phyloP scores from a whole-genome alignment of 2,329 filamentous ascomycete genomes.

The Aureobasidium musti region DNA sequence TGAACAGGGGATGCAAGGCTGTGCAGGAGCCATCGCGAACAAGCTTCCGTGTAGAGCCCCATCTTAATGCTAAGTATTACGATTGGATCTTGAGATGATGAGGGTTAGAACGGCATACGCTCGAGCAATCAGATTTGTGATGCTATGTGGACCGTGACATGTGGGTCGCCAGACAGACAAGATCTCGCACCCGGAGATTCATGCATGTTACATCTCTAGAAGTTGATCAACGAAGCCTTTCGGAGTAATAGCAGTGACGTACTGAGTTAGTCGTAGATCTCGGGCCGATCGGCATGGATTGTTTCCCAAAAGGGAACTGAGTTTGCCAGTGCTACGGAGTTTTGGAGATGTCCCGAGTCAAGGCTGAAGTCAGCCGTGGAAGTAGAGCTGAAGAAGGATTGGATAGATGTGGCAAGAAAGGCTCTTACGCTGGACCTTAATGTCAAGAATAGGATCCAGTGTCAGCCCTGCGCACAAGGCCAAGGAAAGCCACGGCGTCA shows the following conservation, averaged over 20 bases:
- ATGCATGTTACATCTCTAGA: conserved; percentile 4
- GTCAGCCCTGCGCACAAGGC: neutral
- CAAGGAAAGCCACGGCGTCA: conserved; percentile 9
- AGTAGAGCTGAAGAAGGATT: neutral
- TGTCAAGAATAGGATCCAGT: neutral
- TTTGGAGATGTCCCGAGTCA: neutral
- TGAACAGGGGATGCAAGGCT: neutral
- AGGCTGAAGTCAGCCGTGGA: neutral
- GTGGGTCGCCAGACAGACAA: neutral
- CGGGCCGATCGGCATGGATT: neutral
- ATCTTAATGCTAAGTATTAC: neutral
- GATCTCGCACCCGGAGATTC: neutral
- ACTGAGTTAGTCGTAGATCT: neutral
- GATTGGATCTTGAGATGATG: neutral
- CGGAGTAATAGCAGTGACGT: conserved; percentile 17
- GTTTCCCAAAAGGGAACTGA: neutral
- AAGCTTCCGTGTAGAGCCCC: neutral
- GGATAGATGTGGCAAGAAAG: neutral
- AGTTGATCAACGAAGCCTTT: neutral
- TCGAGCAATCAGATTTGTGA: neutral
- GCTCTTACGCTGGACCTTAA: neutral
- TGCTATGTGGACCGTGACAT: neutral
- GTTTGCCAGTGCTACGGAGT: conserved; percentile 2
- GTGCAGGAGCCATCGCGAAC: neutral
- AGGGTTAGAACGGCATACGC: conserved; percentile 2